Percentiles rank a stretch among this genome's conserved stretches.
phyloP scores from a whole-genome alignment of 179 eudicot genomes.

The Vitellaria paradoxa region DNA sequence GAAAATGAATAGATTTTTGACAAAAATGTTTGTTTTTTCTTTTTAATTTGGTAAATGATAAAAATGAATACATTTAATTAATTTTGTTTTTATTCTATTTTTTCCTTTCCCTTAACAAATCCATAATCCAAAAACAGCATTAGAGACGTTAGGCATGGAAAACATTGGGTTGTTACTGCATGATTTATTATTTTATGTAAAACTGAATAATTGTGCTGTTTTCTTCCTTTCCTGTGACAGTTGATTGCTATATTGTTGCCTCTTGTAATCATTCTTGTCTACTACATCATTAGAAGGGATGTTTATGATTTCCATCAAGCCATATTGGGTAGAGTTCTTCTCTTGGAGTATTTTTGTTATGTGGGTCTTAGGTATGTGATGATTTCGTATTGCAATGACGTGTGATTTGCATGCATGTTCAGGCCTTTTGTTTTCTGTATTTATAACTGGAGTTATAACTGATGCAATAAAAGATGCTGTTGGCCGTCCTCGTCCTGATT shows the following conservation, averaged over 20 bases:
- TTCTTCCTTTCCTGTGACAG: slow-evolving; percentile 34
- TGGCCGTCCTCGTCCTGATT: slow-evolving; percentile 98
- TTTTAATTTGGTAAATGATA: too few relatives aligned
- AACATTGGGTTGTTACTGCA: slow-evolving; percentile 1
- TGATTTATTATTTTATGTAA: not conserved
- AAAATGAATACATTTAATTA: too few relatives aligned
- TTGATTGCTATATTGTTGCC: slow-evolving; percentile 70
- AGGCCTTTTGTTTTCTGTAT: slow-evolving; percentile 84
- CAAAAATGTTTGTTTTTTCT: too few relatives aligned
- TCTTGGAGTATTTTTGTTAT: slow-evolving; percentile 4
- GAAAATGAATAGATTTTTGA: too few relatives aligned
- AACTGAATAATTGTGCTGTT: not conserved
- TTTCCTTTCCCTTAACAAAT: too few relatives aligned
- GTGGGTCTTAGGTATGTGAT: slow-evolving; percentile 3
- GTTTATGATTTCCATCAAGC: slow-evolving; percentile 96
- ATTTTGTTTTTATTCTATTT: too few relatives aligned
- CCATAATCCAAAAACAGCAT: too few relatives aligned
- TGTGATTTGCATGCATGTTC: slow-evolving; percentile 10
- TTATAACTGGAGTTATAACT: slow-evolving; percentile 76
- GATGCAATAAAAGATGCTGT: slow-evolving; percentile 94
- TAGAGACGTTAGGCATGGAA: not conserved
- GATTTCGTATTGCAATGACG: not conserved
- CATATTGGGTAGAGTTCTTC: slow-evolving; percentile 50
- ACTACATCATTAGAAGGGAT: slow-evolving; percentile 72
- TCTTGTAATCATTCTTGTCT: slow-evolving; percentile 52